These are phyloP conservation scores for Rhytidhysteron rufulum DNA, from an alignment of 2,329 filamentous ascomycete genomes.

Conservation along the genomic window DNA sequence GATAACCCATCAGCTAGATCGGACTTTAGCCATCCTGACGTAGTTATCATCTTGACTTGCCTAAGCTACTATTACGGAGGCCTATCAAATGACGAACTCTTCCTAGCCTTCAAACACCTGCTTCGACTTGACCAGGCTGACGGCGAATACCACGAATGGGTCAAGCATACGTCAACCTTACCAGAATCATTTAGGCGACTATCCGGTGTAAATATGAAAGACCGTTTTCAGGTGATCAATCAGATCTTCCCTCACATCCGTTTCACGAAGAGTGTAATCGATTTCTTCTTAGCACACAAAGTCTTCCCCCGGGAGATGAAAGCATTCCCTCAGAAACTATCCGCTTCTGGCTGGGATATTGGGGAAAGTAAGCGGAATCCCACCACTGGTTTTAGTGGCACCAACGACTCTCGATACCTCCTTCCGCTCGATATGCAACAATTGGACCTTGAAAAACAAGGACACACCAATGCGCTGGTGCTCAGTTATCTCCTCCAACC, in stretches of 20 bases:
- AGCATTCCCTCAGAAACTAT: slow-evolving; percentile 62
- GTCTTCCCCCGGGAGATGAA: slow-evolving; percentile 61
- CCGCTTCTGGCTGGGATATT: slow-evolving; percentile 66
- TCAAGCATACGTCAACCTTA: slow-evolving; percentile 23
- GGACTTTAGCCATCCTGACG: slow-evolving; percentile 67
- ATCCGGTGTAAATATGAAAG: slow-evolving; percentile 35
- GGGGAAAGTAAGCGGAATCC: slow-evolving; percentile 44
- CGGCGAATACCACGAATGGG: slow-evolving; percentile 52
- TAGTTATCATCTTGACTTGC: slow-evolving; percentile 61
- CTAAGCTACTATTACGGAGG: slow-evolving; percentile 66
- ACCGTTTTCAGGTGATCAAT: slow-evolving; percentile 45
- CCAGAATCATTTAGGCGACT: slow-evolving; percentile 37
- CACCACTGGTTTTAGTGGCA: slow-evolving; percentile 67
- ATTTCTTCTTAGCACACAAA: slow-evolving; percentile 59
- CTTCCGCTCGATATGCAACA: slow-evolving; percentile 57
- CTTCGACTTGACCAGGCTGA: slow-evolving; percentile 50
- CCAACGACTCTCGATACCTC: slow-evolving; percentile 57
- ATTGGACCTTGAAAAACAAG: slow-evolving; percentile 51
- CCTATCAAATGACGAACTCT: slow-evolving; percentile 49
- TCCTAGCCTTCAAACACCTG: slow-evolving; percentile 46
- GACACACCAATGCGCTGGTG: slow-evolving; percentile 66
- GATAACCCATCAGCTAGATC: slow-evolving; percentile 59
- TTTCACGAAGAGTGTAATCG: slow-evolving; percentile 52
- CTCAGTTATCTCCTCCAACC: slow-evolving; percentile 54
- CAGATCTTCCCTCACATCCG: slow-evolving; percentile 53